Evolutionary conservation across 1,284 basidiomycete species (phyloP).

Genomic region (Vanrija sp.): DNA sequence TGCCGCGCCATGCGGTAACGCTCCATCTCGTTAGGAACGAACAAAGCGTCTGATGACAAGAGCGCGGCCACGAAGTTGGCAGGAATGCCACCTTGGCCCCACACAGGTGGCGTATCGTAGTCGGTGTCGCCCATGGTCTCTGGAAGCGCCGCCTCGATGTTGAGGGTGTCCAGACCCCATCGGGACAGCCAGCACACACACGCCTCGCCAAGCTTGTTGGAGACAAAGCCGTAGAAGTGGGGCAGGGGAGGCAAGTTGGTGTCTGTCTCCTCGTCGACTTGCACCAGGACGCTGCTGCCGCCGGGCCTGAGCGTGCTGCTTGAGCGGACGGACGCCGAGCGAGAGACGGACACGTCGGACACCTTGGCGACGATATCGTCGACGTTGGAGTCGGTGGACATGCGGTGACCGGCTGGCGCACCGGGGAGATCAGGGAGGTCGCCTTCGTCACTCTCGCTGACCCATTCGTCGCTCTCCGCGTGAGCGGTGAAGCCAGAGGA

Average conservation of each 20-base stretch:
- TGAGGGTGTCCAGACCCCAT: conserved; percentile 77
- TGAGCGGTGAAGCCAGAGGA: conserved; percentile 11
- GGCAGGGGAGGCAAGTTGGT: conserved; percentile 25
- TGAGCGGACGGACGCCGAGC: conserved; percentile 8
- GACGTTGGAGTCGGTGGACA: conserved; percentile 14
- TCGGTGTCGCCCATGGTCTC: neutral
- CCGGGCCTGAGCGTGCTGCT: conserved; percentile 9
- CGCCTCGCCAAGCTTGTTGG: conserved; percentile 86
- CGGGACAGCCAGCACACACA: conserved; percentile 80
- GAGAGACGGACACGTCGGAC: neutral
- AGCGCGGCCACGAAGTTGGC: conserved; percentile 70
- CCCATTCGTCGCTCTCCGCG: conserved; percentile 7
- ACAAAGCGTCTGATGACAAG: conserved; percentile 73
- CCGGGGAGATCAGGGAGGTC: neutral
- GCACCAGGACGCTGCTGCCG: neutral
- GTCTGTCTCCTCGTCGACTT: conserved; percentile 3
- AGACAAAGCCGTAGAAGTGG: conserved; percentile 74
- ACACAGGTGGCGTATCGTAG: conserved; percentile 50
- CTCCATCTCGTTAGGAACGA: conserved; percentile 72
- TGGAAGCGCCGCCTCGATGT: conserved; percentile 57
- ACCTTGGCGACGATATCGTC: conserved; percentile 4
- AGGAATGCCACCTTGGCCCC: conserved; percentile 65
- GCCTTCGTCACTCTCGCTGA: conserved; percentile 4
- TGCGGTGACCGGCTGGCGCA: neutral
- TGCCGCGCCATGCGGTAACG: conserved; percentile 73